These are phyloP conservation scores for Sclerotinia spermophila DNA, from an alignment of 2,329 filamentous ascomycete genomes.

Conservation along the genomic window DNA sequence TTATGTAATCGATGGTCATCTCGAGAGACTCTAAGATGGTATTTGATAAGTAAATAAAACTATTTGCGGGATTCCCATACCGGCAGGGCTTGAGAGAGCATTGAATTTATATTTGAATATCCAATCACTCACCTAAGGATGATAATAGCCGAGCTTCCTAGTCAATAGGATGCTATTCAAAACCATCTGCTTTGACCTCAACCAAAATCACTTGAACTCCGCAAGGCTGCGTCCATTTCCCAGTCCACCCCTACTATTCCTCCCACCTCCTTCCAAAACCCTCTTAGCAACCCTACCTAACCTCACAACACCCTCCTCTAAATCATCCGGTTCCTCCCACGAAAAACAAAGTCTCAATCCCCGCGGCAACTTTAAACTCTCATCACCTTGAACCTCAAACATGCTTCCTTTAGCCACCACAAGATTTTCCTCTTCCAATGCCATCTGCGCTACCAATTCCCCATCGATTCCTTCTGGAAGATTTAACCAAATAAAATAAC, in stretches of 20 bases:
- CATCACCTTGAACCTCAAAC: slow-evolving; percentile 64
- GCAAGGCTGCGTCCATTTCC: background rate
- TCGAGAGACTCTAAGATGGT: background rate
- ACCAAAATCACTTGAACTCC: background rate
- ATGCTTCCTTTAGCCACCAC: slow-evolving; percentile 64
- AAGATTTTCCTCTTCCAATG: slow-evolving; percentile 60
- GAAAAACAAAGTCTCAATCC: slow-evolving; percentile 67
- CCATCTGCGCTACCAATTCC: slow-evolving; percentile 54
- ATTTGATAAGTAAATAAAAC: background rate
- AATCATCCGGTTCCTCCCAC: slow-evolving; percentile 63
- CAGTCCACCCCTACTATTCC: background rate
- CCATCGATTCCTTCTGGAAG: slow-evolving; percentile 52
- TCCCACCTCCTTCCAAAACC: slow-evolving; percentile 32
- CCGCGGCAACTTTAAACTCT: slow-evolving; percentile 53
- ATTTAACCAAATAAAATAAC: slow-evolving; percentile 81
- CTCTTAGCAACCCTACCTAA: slow-evolving; percentile 47
- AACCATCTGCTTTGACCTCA: background rate
- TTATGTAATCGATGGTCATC: background rate
- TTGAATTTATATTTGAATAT: background rate
- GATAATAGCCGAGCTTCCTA: background rate
- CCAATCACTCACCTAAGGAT: background rate
- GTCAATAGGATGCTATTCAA: background rate
- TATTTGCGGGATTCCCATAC: background rate
- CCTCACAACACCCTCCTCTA: slow-evolving; percentile 65
- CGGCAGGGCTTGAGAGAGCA: background rate